Evolutionary conservation across 2,329 filamentous ascomycete species (phyloP).

Genomic region (Pyricularia sp.): DNA sequence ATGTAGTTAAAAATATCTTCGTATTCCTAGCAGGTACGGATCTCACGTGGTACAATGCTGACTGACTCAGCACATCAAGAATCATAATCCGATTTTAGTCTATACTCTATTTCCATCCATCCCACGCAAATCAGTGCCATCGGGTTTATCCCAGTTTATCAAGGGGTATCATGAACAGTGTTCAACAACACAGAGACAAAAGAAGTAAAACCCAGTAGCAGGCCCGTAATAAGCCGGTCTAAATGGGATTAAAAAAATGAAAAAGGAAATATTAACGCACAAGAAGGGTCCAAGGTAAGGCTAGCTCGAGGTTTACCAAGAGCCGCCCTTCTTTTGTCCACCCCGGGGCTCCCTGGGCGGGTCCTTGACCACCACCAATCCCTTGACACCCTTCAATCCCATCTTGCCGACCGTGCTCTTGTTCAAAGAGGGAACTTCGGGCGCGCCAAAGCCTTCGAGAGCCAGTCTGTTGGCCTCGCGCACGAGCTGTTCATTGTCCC

Average conservation of each 20-base stretch:
- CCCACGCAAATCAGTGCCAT: background rate
- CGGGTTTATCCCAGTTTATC: background rate
- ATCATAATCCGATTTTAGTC: background rate
- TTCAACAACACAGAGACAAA: background rate
- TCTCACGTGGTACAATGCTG: too few relatives aligned
- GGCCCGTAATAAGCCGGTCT: background rate
- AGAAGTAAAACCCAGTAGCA: background rate
- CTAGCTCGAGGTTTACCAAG: background rate
- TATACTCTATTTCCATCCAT: background rate
- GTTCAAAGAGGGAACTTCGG: slow-evolving; percentile 35
- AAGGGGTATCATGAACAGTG: slow-evolving; percentile 1
- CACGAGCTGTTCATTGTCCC: slow-evolving; percentile 36
- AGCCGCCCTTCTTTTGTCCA: background rate
- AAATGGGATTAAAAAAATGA: background rate
- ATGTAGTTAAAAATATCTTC: too few relatives aligned
- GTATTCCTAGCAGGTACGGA: too few relatives aligned
- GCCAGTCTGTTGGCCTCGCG: slow-evolving; percentile 41
- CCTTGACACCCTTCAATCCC: slow-evolving; percentile 42
- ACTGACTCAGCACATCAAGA: too few relatives aligned
- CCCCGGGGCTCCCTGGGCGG: slow-evolving; percentile 18
- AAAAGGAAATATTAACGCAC: background rate
- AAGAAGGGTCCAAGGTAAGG: background rate
- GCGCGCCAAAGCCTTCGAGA: slow-evolving; percentile 32
- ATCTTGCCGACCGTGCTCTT: slow-evolving; percentile 45
- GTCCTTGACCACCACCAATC: slow-evolving; percentile 36